Evolutionary conservation across 306 rosid genomes (phyloP).

Genomic region (Glycine soja): DNA sequence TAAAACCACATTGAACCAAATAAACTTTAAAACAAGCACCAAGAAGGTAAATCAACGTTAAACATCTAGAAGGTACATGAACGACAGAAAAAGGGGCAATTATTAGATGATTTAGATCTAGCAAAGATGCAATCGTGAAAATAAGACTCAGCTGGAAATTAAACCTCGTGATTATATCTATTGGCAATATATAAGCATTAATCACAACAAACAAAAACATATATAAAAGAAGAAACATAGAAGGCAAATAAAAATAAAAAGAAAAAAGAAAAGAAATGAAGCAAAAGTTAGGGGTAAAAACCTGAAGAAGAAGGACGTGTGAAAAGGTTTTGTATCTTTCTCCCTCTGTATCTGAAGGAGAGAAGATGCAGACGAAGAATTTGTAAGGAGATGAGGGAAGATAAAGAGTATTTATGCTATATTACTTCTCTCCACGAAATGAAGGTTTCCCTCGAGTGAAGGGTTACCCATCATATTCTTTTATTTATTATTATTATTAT

Average conservation of each 20-base stretch:
- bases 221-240: background rate
- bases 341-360: background rate
- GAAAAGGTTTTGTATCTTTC: background rate
- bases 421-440: background rate
- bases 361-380: background rate
- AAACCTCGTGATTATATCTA: background rate
- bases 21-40: background rate
- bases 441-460: background rate
- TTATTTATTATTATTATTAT: too few relatives aligned
- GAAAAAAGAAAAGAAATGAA: background rate
- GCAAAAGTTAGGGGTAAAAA: background rate
- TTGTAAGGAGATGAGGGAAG: background rate
- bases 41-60: background rate
- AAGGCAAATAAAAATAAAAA: background rate
- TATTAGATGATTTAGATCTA: background rate
- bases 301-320: slow-evolving; percentile 31
- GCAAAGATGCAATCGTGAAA: background rate
- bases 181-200: background rate
- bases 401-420: background rate
- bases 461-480: background rate
- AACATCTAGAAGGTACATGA: background rate
- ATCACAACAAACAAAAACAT: background rate
- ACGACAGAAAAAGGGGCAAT: background rate
- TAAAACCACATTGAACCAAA: background rate
- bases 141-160: background rate